A percentile compares a stretch with the other conserved stretches of the same genome.
Evolutionary conservation across 208 protist species (phyloP).

Genomic region (Trypanosomatidae sp.): DNA sequence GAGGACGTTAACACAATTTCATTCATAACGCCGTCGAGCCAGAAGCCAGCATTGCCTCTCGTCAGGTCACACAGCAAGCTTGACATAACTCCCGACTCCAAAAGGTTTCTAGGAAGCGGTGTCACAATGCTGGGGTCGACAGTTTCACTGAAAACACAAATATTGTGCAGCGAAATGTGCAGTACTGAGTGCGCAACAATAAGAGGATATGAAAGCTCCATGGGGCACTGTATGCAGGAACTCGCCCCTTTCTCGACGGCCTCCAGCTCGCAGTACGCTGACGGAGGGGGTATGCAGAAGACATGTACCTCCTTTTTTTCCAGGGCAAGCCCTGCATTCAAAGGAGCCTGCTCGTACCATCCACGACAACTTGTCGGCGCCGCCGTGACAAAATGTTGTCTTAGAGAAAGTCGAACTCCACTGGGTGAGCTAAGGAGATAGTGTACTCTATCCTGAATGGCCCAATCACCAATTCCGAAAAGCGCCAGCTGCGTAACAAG

Average conservation of each 20-base stretch:
- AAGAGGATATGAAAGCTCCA: conserved; percentile 79
- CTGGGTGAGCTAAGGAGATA: conserved; percentile 51
- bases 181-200: conserved; percentile 65
- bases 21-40: conserved; percentile 70
- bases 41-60: conserved; percentile 44
- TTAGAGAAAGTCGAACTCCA: conserved; percentile 27
- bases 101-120: conserved; percentile 51
- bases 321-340: conserved; percentile 30
- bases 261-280: conserved; percentile 58
- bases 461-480: conserved; percentile 33
- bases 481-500: conserved; percentile 50
- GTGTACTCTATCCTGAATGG: conserved; percentile 37
- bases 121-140: conserved; percentile 28
- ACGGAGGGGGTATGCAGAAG: conserved; percentile 54
- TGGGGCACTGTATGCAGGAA: conserved; percentile 62
- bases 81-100: conserved; percentile 62
- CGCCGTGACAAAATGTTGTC: conserved; percentile 6
- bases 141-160: conserved; percentile 72
- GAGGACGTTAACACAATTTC: conserved; percentile 38
- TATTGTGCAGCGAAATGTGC: conserved; percentile 80
- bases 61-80: conserved; percentile 37
- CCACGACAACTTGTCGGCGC: conserved; percentile 64
- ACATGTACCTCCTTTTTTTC: conserved; percentile 49
- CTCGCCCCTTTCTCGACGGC: conserved; percentile 30
- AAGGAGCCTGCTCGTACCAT: conserved; percentile 72